These are phyloP conservation scores for Anacardium occidentale DNA, from an alignment of 345 rosid genomes.

Conservation along the genomic window DNA sequence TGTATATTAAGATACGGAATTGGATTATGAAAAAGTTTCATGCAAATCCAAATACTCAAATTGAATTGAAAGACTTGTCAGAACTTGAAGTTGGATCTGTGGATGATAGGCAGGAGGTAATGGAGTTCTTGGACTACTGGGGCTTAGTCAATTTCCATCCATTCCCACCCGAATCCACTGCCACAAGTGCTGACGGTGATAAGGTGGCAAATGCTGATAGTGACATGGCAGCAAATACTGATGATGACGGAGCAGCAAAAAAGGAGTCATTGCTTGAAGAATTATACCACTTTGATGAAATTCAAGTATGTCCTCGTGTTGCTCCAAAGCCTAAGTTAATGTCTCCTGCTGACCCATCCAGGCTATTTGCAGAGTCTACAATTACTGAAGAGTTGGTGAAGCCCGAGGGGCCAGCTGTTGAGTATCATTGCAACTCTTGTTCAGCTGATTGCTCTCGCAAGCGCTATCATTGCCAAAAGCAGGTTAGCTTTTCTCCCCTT, in stretches of 20 bases:
- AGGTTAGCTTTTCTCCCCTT: constrained; percentile 46
- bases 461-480: constrained; percentile 97
- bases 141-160: constrained; percentile 98
- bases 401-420: constrained; percentile 87
- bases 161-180: constrained; percentile 51
- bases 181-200: constrained; percentile 36
- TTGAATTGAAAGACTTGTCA: constrained; percentile 68
- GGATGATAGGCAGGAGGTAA: constrained; percentile 83
- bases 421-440: constrained; percentile 98
- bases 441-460: constrained; percentile 98
- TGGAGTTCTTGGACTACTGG: constrained; percentile 98
- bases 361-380: constrained; percentile 72
- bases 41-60: constrained; percentile 51
- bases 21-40: constrained; percentile 85
- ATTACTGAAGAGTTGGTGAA: constrained; percentile 68
- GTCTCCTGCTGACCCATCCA: constrained; percentile 51
- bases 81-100: constrained; percentile 76
- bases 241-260: constrained; percentile 19
- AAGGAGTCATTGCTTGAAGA: constrained; percentile 62
- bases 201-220: constrained; percentile 34
- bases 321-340: constrained; percentile 48
- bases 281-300: constrained; percentile 65
- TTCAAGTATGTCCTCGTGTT: constrained; percentile 47
- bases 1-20: constrained; percentile 78
- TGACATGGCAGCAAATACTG: constrained; percentile 27